Base-by-base conservation (phyloP, 495 filamentous ascomycete genomes). In the Niebla homalea region DNA sequence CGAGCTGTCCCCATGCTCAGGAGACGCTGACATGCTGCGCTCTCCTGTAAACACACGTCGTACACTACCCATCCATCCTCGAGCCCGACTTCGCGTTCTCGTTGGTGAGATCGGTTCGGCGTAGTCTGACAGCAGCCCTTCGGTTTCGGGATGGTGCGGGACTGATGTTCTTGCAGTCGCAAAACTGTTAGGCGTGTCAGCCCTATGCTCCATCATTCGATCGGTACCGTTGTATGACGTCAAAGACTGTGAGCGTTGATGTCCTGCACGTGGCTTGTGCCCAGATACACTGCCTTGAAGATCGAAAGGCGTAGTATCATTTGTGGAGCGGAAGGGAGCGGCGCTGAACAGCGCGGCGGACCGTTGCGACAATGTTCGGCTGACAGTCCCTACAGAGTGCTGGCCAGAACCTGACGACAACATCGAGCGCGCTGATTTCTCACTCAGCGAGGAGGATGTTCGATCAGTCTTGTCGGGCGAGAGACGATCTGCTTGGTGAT, bases 81-180 rank as follows among this genome's bases (percentile, higher is more conserved):
- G 66, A 26, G 69, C 62, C 43, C 64, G 59, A 37, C 71, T 64
- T 43, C 60, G 66, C 23, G 60, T 57, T 25, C 58, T 57, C 0
- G 60, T 62, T 22, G 66, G 59, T 0, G 63, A 62, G 48, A 49
- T 65, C 49, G 58, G 61, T 39, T 57, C 59, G 1, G 62, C 61
- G n/a, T 49, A 60, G 1, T 60, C 62, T 7, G 63, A 64, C 36
- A 90, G 73, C 23, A 89, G 65, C 2, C 64, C 64, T 26, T 16
- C 25, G 32, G 84, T 80, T 0, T 78, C 81, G 60, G 90, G 83
- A 8, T 74, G 71, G 54, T 82, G 83, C 11, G 81, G 68, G 16
- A 74, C 70, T 18, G 72, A 74, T 15, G 78, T 78, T 16, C 72
- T 71, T 6, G 83, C 84, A 0, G 85, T 87, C 36, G 73, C 78